Evolutionary conservation across 2,329 filamentous ascomycete genomes (phyloP), one percentile per base, ranked within the genome.

Genomic region (Alternaria solani): DNA sequence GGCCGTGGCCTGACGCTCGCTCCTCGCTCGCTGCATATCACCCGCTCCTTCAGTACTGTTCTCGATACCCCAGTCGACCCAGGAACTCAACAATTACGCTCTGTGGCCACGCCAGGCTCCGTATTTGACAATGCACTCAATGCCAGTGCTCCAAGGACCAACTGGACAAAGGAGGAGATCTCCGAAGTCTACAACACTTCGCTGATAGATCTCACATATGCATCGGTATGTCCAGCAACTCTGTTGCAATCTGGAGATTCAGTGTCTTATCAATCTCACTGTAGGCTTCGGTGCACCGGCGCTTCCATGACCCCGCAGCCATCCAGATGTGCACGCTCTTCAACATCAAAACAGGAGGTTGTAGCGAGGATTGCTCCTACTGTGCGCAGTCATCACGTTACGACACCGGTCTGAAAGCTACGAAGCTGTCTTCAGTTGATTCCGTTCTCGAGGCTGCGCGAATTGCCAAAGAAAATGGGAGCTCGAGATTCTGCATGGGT

Each of bases 291-390:
- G 82, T 96, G 58, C 93, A 97, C 80, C 89, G 92, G 46, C 89
- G 90, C 70, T 96, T 96, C 82, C 93, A 96, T 81, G 87, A 91
- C 73, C 91, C 93, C 7, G 85, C 89, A 47, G 89, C 92, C 28
- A 92, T 97, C 64, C 93, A 97, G 80, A 90, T 96, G 80, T 97
- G 93, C 82, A 97, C 93, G 0, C 84, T 97, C 59, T 96, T 96
- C 91, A 96, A 96, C 84, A 97, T 97, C 83, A 97, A 97, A 78
- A 96, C 92, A 8, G 93, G 93, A 55, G 93, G 93, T 48, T 97
- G 93, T 81, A 93, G 88, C 69, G 93, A 96, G 79, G 93, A 97
- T 80, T 97, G 93, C 81, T 92, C 90, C 25, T 97, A 97, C 86
- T 96, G 93, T 78, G 91, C 93, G 2, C 93, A 96, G 79, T 94